phyloP scores from a whole-genome alignment of 1,284 basidiomycete genomes.

The Marasmius tenuissimus region DNA sequence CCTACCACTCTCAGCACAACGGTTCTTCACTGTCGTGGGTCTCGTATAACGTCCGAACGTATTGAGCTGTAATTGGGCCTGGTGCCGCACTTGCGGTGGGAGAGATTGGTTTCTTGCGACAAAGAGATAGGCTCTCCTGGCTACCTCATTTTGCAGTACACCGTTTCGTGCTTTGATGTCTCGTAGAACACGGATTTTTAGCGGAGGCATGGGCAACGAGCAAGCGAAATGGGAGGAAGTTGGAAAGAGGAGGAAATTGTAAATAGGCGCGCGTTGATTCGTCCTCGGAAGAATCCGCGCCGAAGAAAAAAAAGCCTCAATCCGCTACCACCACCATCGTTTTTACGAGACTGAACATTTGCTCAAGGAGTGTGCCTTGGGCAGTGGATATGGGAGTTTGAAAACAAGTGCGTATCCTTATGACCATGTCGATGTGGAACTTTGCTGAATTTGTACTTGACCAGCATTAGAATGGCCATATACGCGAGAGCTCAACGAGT shows the following conservation, averaged over 20 bases:
- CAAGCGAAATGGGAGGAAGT: background rate
- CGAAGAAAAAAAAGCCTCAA: background rate
- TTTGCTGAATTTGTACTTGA: background rate
- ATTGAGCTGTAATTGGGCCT: slow-evolving; percentile 95
- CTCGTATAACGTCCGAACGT: slow-evolving; percentile 82
- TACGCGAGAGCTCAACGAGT: slow-evolving; percentile 57
- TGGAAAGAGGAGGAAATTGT: background rate
- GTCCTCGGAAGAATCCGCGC: background rate
- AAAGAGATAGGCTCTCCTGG: slow-evolving; percentile 85
- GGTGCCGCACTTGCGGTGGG: slow-evolving; percentile 85
- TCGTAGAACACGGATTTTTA: slow-evolving; percentile 65
- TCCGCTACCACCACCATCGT: background rate
- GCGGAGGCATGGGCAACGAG: slow-evolving; percentile 6
- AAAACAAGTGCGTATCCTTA: slow-evolving; percentile 9
- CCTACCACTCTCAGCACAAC: slow-evolving; percentile 82
- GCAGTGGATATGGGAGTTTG: slow-evolving; percentile 1
- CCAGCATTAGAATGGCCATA: slow-evolving; percentile 48
- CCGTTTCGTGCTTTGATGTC: slow-evolving; percentile 76
- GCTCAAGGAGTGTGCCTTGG: background rate
- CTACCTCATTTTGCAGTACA: slow-evolving; percentile 74
- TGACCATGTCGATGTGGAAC: background rate
- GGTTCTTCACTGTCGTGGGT: slow-evolving; percentile 84
- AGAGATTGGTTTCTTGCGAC: slow-evolving; percentile 88
- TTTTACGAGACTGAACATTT: background rate
- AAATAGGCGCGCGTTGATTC: background rate